Conservation (phyloP, 768 basidiomycete species). For the Exidia glandulosa region DNA sequence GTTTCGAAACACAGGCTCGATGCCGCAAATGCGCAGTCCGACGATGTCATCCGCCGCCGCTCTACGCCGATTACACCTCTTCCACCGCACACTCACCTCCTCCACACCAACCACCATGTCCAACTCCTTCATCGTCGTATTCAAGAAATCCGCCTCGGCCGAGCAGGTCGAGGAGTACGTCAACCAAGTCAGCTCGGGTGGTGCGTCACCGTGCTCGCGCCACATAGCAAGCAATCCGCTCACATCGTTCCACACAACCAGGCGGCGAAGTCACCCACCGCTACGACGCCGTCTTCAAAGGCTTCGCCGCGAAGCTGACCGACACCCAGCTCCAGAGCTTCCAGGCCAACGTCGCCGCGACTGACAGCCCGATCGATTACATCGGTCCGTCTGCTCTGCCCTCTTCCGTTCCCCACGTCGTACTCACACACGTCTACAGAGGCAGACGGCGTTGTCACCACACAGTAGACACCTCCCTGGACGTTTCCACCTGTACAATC, state of each 20-base stretch:
- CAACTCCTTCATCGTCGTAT: slow-evolving; percentile 37
- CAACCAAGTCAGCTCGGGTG: slow-evolving; percentile 25
- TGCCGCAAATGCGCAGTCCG: no score
- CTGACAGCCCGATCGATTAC: slow-evolving; percentile 28
- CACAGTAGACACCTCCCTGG: no score
- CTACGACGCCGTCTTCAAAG: slow-evolving; percentile 26
- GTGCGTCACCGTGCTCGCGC: slow-evolving; percentile 15
- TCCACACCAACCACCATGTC: neutral
- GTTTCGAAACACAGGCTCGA: no score
- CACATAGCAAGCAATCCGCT: neutral
- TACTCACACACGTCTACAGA: neutral
- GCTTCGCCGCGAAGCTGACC: slow-evolving; percentile 33
- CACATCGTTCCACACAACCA: no score
- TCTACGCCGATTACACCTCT: neutral
- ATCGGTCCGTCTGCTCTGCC: slow-evolving; percentile 27
- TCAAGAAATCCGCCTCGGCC: slow-evolving; percentile 34
- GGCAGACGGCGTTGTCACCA: neutral
- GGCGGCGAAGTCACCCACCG: slow-evolving; percentile 34
- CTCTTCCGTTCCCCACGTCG: neutral
- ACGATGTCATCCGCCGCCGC: neutral
- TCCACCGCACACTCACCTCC: neutral
- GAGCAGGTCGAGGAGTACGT: slow-evolving; percentile 33
- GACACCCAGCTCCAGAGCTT: slow-evolving; percentile 21
- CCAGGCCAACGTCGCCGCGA: slow-evolving; percentile 17
- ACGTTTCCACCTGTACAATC: no score